Evolutionary conservation across 1,284 basidiomycete species (phyloP), one percentile per base, ranked within the genome.

Genomic region (Cryptococcus neoformans): DNA sequence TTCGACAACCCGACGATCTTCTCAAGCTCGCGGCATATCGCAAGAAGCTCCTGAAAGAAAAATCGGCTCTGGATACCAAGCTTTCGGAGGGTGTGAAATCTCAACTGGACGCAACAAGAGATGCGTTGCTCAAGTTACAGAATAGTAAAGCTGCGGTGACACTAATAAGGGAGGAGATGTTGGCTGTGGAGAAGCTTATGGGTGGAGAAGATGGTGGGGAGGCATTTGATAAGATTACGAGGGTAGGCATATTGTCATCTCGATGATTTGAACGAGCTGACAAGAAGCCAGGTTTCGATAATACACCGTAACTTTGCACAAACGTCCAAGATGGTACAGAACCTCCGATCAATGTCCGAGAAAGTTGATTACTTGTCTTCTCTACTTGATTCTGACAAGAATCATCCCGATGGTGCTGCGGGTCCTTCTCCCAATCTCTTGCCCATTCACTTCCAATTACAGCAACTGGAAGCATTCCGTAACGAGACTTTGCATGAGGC

Each of bases 11-110:
- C 1, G 93, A 98, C 74, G 95, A 98, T 78, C 86, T 98, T 49
- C 81, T 87, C 69, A 98, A 98, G 79, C 85, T 98, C 49, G 81
- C 85, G 3, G 85, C 90, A 1, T 91, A 92, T 69, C 86, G 92
- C 60, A 95, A 94, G 81, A 96, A 96, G 74, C 83, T 98, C 35
- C 87, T 93, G 77, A 96, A 95, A 78, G 95, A 99, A 79, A 95
- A 96, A 77, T 86, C 91, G 0, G 89, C 91, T n/a, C 90, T 99
- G 62, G 92, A 96, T 69, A 87, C 90, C 4, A 85, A 95, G 69
- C 85, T 99, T 48, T 90, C 94, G 69, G 88, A 84, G 59, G 93
- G 93, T 12, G 92, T 96, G 57, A 93, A 91, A 73, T 91, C 95
- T 61, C 95, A 98, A 76, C 83, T 99, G 7, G 89, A 94, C 69